A percentile compares a stretch with the other conserved stretches of the same genome.
Evolutionary conservation across 2,329 filamentous ascomycete genomes (phyloP).

Genomic region (Penicillium rolfsii): DNA sequence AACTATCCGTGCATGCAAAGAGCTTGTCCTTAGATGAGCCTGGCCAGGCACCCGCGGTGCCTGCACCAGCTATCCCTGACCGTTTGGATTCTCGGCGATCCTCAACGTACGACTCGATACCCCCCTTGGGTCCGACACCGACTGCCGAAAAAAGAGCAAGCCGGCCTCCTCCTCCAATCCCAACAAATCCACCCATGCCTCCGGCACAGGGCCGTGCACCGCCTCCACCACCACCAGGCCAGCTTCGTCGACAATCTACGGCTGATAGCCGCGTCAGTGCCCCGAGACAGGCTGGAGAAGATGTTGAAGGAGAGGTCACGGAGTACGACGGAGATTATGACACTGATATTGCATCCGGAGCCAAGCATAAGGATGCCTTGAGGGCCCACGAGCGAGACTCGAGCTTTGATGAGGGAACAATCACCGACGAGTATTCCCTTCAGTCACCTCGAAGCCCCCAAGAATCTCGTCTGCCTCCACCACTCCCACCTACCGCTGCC

Average conservation of each 20-base stretch:
- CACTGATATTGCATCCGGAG: constrained; percentile 92
- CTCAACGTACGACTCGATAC: constrained; percentile 51
- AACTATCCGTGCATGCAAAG: constrained; percentile 64
- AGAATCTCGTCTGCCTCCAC: constrained; percentile 49
- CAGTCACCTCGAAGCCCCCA: constrained; percentile 51
- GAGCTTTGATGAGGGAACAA: constrained; percentile 70
- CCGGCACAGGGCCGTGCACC: constrained; percentile 63
- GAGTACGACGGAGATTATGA: constrained; percentile 99
- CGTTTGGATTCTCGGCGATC: constrained; percentile 44
- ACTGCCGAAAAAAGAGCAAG: constrained; percentile 47
- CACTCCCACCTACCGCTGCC: constrained; percentile 59
- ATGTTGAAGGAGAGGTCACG: constrained; percentile 77
- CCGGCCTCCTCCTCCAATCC: constrained; percentile 48
- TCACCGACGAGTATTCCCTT: constrained; percentile 57
- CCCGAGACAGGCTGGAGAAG: constrained; percentile 55
- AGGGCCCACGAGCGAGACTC: constrained; percentile 78
- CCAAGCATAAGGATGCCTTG: constrained; percentile 89
- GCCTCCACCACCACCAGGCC: constrained; percentile 63
- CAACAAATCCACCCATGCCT: constrained; percentile 43
- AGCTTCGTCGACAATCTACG: constrained; percentile 62
- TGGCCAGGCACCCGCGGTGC: constrained; percentile 52
- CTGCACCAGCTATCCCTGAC: constrained; percentile 49
- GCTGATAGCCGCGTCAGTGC: constrained; percentile 55
- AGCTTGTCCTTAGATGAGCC: constrained; percentile 49
- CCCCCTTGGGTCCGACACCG: constrained; percentile 36